A percentile compares a stretch with the other conserved stretches of the same genome.
These are phyloP conservation scores for Amanita pallidorosea DNA, from an alignment of 768 basidiomycete genomes.

Conservation along the genomic window DNA sequence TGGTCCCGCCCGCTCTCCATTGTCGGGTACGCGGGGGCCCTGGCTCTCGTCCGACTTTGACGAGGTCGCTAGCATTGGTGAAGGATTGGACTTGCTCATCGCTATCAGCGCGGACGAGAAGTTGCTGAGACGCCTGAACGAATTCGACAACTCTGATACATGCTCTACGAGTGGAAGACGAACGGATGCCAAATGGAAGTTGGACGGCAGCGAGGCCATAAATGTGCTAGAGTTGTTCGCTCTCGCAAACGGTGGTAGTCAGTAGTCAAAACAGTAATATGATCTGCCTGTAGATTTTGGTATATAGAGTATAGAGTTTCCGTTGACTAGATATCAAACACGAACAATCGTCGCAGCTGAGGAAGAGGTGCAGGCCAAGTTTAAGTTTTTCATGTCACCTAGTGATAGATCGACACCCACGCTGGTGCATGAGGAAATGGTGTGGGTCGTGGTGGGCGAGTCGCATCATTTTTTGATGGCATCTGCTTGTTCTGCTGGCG, in stretches of 20 bases:
- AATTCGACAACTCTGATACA: conserved; percentile 64
- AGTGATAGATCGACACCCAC: too few species aligned
- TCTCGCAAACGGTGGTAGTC: neutral
- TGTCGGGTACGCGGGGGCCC: conserved; percentile 30
- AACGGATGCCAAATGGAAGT: conserved; percentile 71
- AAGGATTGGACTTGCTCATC: conserved; percentile 47
- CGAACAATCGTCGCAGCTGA: too few species aligned
- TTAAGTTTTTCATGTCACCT: too few species aligned
- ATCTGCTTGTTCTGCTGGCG: too few species aligned
- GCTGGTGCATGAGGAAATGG: too few species aligned
- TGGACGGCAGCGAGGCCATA: conserved; percentile 24
- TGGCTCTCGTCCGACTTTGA: conserved; percentile 16
- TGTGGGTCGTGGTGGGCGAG: too few species aligned
- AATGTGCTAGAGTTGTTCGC: conserved; percentile 19
- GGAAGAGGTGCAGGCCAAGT: too few species aligned
- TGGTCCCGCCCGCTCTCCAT: conserved; percentile 29
- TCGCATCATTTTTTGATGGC: too few species aligned
- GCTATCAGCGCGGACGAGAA: conserved; percentile 72
- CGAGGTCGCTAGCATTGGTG: conserved; percentile 12
- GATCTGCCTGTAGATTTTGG: too few species aligned
- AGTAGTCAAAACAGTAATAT: neutral
- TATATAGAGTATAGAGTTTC: neutral
- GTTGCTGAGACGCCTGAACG: conserved; percentile 63
- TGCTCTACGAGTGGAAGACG: conserved; percentile 59
- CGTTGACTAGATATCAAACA: neutral